These are phyloP conservation scores for Perilla frutescens DNA, from an alignment of 257 asterid genomes.

Conservation along the genomic window DNA sequence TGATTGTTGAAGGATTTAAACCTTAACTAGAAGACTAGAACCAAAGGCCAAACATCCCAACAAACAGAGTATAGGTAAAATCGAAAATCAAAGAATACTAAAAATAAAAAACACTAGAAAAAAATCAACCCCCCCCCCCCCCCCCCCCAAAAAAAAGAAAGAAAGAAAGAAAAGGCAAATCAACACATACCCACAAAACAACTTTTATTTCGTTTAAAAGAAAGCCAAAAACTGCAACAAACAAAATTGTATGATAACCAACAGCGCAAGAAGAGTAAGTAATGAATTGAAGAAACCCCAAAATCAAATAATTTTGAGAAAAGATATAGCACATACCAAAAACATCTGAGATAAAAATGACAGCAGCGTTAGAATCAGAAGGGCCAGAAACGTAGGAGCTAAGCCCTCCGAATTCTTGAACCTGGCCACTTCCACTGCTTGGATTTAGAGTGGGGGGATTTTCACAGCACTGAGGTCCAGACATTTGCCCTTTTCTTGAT, in stretches of 20 bases:
- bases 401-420: slow-evolving; percentile 59
- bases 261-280: not conserved
- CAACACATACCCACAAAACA: not conserved
- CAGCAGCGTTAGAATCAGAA: slow-evolving; percentile 49
- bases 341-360: slow-evolving; percentile 58
- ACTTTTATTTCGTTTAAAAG: too few species aligned
- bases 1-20: not conserved
- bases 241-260: not conserved
- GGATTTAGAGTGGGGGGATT: slow-evolving; percentile 55
- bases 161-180: not conserved
- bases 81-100: not conserved
- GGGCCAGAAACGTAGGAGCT: slow-evolving; percentile 52
- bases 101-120: not conserved
- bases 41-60: not conserved
- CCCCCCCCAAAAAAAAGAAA: too few species aligned
- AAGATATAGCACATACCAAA: slow-evolving; percentile 45
- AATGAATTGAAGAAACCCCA: not conserved
- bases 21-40: not conserved
- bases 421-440: slow-evolving; percentile 51
- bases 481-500: slow-evolving; percentile 35
- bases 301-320: not conserved
- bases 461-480: slow-evolving; percentile 56
- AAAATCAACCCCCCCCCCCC: too few species aligned
- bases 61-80: not conserved
- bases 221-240: not conserved